A percentile compares a stretch with the other conserved stretches of the same genome.
Evolutionary conservation across 306 rosid genomes (phyloP).

Genomic region (Dalbergia cochinchinensis): DNA sequence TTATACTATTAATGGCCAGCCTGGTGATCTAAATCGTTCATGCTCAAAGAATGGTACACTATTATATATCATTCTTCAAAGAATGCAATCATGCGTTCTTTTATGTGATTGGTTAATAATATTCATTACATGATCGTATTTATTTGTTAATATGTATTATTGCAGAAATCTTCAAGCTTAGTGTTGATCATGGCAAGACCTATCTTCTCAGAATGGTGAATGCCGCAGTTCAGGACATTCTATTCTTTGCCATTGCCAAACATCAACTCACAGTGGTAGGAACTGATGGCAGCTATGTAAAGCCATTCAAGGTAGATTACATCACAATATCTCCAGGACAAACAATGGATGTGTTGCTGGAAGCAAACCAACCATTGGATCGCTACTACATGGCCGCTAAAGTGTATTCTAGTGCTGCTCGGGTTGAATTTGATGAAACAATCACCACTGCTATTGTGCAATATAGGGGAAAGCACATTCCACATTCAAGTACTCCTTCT

Average conservation of each 20-base stretch:
- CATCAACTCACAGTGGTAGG: conserved; percentile 71
- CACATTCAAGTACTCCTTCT: conserved; percentile 36
- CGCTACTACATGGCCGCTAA: conserved; percentile 71
- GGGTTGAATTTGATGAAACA: conserved; percentile 45
- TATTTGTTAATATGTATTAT: not conserved
- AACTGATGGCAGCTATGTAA: conserved; percentile 63
- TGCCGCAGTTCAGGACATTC: conserved; percentile 53
- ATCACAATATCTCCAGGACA: conserved; percentile 69
- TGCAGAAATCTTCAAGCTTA: conserved; percentile 61
- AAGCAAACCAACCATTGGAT: conserved; percentile 51
- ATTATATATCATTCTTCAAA: not conserved
- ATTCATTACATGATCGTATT: not conserved
- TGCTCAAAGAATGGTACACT: conserved; percentile 62
- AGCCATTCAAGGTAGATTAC: conserved; percentile 56
- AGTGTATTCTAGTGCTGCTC: conserved; percentile 40
- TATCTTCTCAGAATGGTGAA: conserved; percentile 64
- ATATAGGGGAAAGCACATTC: conserved; percentile 35
- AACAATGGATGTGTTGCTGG: conserved; percentile 58
- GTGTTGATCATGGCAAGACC: conserved; percentile 53
- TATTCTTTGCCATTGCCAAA: conserved; percentile 57
- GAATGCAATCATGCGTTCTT: too few relatives aligned
- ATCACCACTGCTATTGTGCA: conserved; percentile 60
- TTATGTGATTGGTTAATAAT: not conserved
- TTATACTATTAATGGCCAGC: not conserved
- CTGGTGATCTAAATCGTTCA: conserved; percentile 25